phyloP scores from a whole-genome alignment of 768 basidiomycete species.

The Dioszegia hungarica region DNA sequence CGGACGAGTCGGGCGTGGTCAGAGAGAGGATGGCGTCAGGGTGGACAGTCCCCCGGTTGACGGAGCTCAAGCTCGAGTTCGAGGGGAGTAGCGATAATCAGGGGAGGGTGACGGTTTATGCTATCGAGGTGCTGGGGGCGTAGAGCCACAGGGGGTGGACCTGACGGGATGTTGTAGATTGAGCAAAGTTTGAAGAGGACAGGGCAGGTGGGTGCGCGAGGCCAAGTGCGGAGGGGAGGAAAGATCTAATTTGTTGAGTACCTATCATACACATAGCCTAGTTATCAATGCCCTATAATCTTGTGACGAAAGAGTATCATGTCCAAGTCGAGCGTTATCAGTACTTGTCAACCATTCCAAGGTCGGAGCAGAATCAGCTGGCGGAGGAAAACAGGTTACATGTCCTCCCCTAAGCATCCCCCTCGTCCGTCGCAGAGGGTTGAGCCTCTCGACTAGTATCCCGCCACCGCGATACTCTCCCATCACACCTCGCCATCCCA shows the following conservation, averaged over 20 bases:
- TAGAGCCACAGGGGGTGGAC: not conserved
- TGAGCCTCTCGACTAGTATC: not conserved
- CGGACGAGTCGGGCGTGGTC: not conserved
- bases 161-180: not conserved
- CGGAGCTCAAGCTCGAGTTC: conserved; percentile 45
- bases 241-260: too few species aligned
- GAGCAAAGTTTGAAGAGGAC: too few species aligned
- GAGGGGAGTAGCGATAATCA: conserved; percentile 46
- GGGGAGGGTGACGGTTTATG: conserved; percentile 42
- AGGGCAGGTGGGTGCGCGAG: too few species aligned
- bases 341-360: too few species aligned
- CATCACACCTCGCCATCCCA: not conserved
- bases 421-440: not conserved
- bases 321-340: too few species aligned
- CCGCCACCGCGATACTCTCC: not conserved
- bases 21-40: not conserved
- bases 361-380: too few species aligned
- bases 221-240: too few species aligned
- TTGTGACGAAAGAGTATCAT: too few species aligned
- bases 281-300: too few species aligned
- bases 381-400: not conserved
- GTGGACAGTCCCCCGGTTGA: conserved; percentile 16
- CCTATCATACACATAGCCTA: too few species aligned
- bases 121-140: conserved; percentile 35
- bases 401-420: not conserved